These are phyloP conservation scores for Ustilago crameri DNA, from an alignment of 1,284 basidiomycete species.

Conservation along the genomic window DNA sequence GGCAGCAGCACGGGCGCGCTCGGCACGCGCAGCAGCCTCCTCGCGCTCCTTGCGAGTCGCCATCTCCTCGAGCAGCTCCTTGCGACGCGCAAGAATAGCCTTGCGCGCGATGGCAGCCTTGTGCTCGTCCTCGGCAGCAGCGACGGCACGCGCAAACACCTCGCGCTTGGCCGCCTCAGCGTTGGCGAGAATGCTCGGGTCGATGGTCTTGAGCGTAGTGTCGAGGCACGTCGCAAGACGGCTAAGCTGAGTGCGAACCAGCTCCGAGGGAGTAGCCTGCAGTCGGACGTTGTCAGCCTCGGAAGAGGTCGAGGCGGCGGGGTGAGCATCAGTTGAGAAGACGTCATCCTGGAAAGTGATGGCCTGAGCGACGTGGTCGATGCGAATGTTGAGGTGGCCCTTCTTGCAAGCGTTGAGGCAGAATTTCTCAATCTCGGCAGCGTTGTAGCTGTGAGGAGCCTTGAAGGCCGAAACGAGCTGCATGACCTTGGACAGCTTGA, in stretches of 20 bases:
- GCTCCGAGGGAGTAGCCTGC: conserved; percentile 65
- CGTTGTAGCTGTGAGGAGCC: conserved; percentile 63
- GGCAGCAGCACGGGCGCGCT: conserved; percentile 72
- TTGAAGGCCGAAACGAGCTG: conserved; percentile 66
- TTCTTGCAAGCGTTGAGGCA: conserved; percentile 89
- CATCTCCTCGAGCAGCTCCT: conserved; percentile 88
- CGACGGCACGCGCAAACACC: conserved; percentile 62
- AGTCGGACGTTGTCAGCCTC: conserved; percentile 62
- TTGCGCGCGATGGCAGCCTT: conserved; percentile 64
- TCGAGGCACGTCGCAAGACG: conserved; percentile 65
- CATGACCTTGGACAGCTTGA: conserved; percentile 72
- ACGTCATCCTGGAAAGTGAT: conserved; percentile 85
- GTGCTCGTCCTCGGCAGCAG: conserved; percentile 64
- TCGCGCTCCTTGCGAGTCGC: conserved; percentile 89
- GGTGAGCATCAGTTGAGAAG: conserved; percentile 64
- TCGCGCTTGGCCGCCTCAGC: conserved; percentile 57
- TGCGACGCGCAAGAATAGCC: conserved; percentile 81
- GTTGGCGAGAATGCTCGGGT: conserved; percentile 47
- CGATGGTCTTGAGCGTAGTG: conserved; percentile 62
- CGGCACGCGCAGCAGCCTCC: conserved; percentile 82
- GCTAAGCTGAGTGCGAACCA: conserved; percentile 67
- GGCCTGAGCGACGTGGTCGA: conserved; percentile 88
- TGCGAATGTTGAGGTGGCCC: conserved; percentile 86
- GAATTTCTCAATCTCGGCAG: conserved; percentile 73
- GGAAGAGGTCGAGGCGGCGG: conserved; percentile 47